Conservation (phyloP, 805 yeast species). For the Hanseniaspora guilliermondii region DNA sequence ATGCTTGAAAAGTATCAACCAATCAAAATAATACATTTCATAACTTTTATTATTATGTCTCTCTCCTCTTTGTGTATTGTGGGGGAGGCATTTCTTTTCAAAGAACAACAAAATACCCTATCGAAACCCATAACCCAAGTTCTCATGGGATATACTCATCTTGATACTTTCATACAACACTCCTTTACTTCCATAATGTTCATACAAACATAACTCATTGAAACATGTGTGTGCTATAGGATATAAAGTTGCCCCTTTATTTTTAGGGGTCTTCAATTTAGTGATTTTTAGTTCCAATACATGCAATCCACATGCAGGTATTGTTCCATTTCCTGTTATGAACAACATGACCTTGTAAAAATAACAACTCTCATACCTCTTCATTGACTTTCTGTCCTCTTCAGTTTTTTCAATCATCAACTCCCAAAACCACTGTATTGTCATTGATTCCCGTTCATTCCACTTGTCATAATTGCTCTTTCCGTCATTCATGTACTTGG, state of each 20-base stretch:
- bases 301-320: constrained; percentile 86
- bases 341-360: constrained; percentile 43
- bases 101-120: constrained; percentile 20
- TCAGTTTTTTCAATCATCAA: constrained; percentile 39
- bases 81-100: no score
- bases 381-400: constrained; percentile 37
- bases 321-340: constrained; percentile 80
- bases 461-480: background rate
- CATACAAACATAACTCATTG: constrained; percentile 71
- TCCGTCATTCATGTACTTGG: constrained; percentile 48
- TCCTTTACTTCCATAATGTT: constrained; percentile 40
- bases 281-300: constrained; percentile 63
- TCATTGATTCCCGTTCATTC: constrained; percentile 20
- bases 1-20: no score
- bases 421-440: constrained; percentile 82
- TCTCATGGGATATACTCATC: constrained; percentile 55
- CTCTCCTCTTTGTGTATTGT: no score
- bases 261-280: constrained; percentile 28
- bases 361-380: background rate
- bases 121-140: constrained; percentile 77
- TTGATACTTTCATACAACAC: constrained; percentile 45
- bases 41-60: no score
- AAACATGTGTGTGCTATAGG: constrained; percentile 93
- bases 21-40: no score
- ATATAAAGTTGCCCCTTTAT: constrained; percentile 32